Evolutionary conservation across 176 grass and related monocot genomes (phyloP), one percentile per base, ranked within the genome.

Genomic region (Neostapfia colusana): DNA sequence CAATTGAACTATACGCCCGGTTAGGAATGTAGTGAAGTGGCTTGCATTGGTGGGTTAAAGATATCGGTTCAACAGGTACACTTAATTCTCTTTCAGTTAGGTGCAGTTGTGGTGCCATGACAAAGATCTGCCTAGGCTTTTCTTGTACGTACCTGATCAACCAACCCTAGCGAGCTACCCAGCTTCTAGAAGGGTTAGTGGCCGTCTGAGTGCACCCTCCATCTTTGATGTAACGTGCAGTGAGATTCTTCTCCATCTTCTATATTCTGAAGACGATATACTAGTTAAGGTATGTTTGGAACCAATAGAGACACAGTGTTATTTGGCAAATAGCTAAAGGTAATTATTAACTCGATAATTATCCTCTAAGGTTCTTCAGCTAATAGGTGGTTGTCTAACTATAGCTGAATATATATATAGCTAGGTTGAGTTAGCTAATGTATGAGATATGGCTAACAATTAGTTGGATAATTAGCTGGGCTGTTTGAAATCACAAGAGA

Each of bases 101-200:
- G 70, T 75, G 34, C 13, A 69, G 35, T 35, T 37, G 77, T 45
- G 84, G 64, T 86, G 84, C 57, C 39, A 64, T 81, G 71, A 81
- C 56, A 81, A 63, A 55, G 34, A 81, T 69, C 43, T 54, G 35
- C 26, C 25, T 37, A 24, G 59, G 70, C 44, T 45, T 74, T 65
- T 44, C 75, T 39, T 27, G 62, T 10, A 66, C 31, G 59, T 73
- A 50, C 45, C 45, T 48, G 45, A 48, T 48, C 11, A 48, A 48
- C 45, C 45, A 66, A 78, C 45, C 44, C 75, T 78, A 78, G 13
- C n/a, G 18, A 53, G n/a, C 74, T 48, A 76, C 75, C 61, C 7
- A 53, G 13, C 69, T 79, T 78, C 75, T 79, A 85, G 83, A 79
- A 72, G 49, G 27, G n/a, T 67, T 60, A 74, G 59, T 79, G 28